A percentile compares a stretch with the other conserved stretches of the same genome.
Conservation (phyloP, 2,329 filamentous ascomycete genomes). For the Penicillium sp. region DNA sequence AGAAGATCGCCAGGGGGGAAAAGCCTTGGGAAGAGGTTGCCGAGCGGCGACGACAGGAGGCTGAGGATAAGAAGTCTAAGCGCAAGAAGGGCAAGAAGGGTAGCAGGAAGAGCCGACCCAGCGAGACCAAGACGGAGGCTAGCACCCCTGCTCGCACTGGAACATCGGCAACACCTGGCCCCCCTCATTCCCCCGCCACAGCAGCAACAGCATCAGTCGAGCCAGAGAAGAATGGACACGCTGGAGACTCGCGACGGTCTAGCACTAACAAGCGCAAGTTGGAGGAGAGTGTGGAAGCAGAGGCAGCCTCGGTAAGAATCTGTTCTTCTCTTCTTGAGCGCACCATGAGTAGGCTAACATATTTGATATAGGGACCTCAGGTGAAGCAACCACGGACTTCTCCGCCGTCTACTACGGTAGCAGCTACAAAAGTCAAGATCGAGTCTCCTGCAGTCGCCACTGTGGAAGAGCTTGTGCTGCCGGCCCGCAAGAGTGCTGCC, state of each 20-base stretch:
- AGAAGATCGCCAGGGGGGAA: conserved; percentile 76
- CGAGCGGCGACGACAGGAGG: conserved; percentile 63
- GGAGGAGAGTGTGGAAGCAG: conserved; percentile 41
- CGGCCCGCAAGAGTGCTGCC: conserved; percentile 67
- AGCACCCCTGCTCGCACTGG: conserved; percentile 39
- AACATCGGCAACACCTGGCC: conserved; percentile 29
- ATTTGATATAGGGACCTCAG: conserved; percentile 37
- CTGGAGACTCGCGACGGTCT: conserved; percentile 21
- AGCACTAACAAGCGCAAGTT: conserved; percentile 48
- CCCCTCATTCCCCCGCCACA: conserved; percentile 23
- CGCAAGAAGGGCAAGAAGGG: conserved; percentile 57
- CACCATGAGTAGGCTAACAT: conserved; percentile 24
- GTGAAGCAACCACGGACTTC: conserved; percentile 44
- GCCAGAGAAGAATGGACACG: conserved; percentile 30
- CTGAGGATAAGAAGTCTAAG: conserved; percentile 57
- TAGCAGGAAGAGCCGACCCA: conserved; percentile 64
- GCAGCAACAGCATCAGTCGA: conserved; percentile 26
- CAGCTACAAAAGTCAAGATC: conserved; percentile 31
- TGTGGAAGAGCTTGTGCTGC: conserved; percentile 58
- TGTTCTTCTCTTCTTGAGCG: background rate
- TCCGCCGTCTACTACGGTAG: conserved; percentile 22
- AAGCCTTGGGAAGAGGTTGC: conserved; percentile 79
- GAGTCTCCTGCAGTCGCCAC: conserved; percentile 35
- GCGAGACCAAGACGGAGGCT: conserved; percentile 58
- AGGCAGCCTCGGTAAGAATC: conserved; percentile 35